phyloP scores from a whole-genome alignment of 2,329 filamentous ascomycete genomes.

The Talaromyces sp. region DNA sequence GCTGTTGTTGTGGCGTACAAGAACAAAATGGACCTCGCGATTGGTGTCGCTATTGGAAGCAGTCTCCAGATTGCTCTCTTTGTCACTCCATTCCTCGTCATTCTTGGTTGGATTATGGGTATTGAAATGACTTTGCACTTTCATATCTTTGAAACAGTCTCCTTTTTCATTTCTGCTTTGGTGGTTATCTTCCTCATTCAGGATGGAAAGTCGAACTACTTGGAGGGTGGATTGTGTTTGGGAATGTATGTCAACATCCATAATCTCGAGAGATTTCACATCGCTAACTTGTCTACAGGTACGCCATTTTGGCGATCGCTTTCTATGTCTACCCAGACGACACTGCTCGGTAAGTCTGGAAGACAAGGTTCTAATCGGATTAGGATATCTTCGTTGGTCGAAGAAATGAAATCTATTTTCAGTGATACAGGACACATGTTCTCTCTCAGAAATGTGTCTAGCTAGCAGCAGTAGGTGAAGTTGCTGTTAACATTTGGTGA shows the following conservation, averaged over 20 bases:
- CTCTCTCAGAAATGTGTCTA: background rate
- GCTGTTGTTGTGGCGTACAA: conserved; percentile 74
- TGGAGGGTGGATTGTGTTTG: conserved; percentile 72
- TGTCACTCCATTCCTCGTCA: conserved; percentile 75
- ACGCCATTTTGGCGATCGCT: conserved; percentile 46
- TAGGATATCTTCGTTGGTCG: too few relatives aligned
- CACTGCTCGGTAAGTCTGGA: conserved; percentile 15
- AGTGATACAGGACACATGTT: background rate
- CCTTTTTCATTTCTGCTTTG: conserved; percentile 71
- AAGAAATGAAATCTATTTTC: too few relatives aligned
- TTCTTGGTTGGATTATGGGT: conserved; percentile 73
- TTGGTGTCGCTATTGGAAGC: conserved; percentile 77
- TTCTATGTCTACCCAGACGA: conserved; percentile 50
- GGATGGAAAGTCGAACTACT: conserved; percentile 79
- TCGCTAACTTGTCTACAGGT: conserved; percentile 25
- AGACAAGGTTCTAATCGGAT: too few relatives aligned
- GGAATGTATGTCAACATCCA: conserved; percentile 46
- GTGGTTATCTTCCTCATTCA: conserved; percentile 72
- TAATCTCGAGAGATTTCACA: background rate
- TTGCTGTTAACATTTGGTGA: background rate
- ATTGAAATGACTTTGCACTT: conserved; percentile 75
- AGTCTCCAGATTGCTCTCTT: conserved; percentile 80
- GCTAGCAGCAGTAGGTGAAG: background rate
- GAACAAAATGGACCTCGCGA: conserved; percentile 65
- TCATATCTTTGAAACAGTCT: conserved; percentile 74